Evolutionary conservation across 495 filamentous ascomycete genomes (phyloP).

Genomic region (Annulohypoxylon bovei): DNA sequence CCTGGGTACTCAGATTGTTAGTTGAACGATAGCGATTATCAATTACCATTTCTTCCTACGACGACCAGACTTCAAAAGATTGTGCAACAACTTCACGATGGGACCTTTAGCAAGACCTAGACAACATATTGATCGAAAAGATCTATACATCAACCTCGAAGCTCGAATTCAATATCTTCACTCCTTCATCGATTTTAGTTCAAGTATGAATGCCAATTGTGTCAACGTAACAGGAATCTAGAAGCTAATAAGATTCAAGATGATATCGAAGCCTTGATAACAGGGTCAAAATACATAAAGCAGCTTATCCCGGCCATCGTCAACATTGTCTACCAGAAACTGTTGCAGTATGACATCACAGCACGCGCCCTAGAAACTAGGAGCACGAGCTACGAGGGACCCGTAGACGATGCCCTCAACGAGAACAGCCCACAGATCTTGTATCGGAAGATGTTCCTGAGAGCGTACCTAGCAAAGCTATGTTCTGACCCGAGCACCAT

Average conservation of each 20-base stretch:
- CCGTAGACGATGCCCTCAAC: conserved; percentile 67
- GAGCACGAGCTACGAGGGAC: conserved; percentile 69
- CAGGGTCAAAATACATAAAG: conserved; percentile 77
- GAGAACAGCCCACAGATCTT: conserved; percentile 76
- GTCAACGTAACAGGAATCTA: not conserved
- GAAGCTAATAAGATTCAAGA: conserved; percentile 50
- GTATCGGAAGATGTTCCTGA: conserved; percentile 79
- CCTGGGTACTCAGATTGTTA: not conserved
- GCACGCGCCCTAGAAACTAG: conserved; percentile 74
- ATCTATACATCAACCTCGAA: conserved; percentile 73
- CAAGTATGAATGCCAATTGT: conserved; percentile 56
- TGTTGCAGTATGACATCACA: conserved; percentile 79
- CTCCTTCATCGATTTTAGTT: conserved; percentile 76
- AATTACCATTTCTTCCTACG: not conserved
- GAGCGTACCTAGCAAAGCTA: conserved; percentile 73
- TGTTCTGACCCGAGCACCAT: conserved; percentile 75
- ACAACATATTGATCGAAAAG: conserved; percentile 73
- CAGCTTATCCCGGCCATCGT: conserved; percentile 75
- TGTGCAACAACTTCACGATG: conserved; percentile 17
- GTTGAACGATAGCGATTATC: not conserved
- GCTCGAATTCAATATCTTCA: conserved; percentile 75
- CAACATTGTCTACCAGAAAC: conserved; percentile 82
- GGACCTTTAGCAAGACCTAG: conserved; percentile 47
- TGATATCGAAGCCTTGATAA: conserved; percentile 72
- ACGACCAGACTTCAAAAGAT: not conserved